Percentiles rank a stretch among this genome's conserved stretches.
Conservation (phyloP, 73 alveolate species). For the Breviolum minutum region DNA sequence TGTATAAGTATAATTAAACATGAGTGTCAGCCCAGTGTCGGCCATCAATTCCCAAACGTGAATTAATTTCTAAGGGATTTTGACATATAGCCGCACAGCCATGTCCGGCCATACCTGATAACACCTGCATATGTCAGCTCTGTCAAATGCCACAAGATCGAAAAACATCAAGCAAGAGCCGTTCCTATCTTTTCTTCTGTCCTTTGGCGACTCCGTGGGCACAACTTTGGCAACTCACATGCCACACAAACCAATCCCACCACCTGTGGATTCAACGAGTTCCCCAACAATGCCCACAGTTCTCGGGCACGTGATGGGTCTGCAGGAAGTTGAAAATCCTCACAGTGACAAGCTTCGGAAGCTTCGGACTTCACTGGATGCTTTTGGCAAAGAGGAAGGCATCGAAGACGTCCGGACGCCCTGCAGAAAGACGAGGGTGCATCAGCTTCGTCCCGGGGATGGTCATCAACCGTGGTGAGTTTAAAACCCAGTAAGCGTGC, state of each 20-base stretch:
- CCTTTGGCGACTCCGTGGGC: too few species aligned
- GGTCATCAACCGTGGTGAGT: neutral
- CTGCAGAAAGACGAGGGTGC: neutral
- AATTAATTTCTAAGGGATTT: too few species aligned
- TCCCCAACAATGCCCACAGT: conserved; percentile 48
- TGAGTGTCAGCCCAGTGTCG: too few species aligned
- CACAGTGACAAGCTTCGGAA: neutral
- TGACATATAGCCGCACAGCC: too few species aligned
- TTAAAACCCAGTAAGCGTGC: conserved; percentile 66
- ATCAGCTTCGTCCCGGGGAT: neutral
- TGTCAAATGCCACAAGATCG: too few species aligned
- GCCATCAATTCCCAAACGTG: too few species aligned
- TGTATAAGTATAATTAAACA: too few species aligned
- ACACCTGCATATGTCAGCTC: too few species aligned
- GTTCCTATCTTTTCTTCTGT: too few species aligned
- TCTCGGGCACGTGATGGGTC: conserved; percentile 29
- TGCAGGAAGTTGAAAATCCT: conserved; percentile 8
- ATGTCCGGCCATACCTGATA: too few species aligned
- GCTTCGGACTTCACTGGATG: neutral
- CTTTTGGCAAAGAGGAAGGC: conserved; percentile 31
- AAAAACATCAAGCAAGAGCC: too few species aligned
- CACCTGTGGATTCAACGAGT: conserved; percentile 78
- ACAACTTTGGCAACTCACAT: conserved; percentile 31
- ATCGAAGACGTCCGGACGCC: neutral
- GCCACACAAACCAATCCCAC: conserved; percentile 77